A percentile compares a stretch with the other conserved stretches of the same genome.
These are phyloP conservation scores for Nannochloropsis gaditana DNA, from an alignment of 108 stramenopile genomes.

Conservation along the genomic window DNA sequence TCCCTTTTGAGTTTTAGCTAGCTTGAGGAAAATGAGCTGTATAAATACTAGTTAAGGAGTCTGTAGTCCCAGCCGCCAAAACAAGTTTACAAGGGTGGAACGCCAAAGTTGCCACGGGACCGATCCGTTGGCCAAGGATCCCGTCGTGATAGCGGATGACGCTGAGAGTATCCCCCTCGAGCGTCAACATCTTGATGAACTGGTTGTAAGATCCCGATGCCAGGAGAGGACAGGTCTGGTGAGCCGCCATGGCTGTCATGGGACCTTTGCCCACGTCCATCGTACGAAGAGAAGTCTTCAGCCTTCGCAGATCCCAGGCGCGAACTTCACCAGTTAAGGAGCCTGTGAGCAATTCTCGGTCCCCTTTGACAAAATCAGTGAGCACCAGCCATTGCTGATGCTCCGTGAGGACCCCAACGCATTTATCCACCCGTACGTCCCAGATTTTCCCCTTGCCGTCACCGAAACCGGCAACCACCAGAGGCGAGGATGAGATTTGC, in stretches of 20 bases:
- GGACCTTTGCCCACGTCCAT: slow-evolving; percentile 72
- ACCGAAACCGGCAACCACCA: slow-evolving; percentile 73
- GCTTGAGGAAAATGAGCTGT: not conserved
- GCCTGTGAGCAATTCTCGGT: slow-evolving; percentile 70
- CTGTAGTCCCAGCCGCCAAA: slow-evolving; percentile 82
- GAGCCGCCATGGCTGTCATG: slow-evolving; percentile 87
- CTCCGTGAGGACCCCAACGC: slow-evolving; percentile 57
- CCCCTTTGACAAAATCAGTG: slow-evolving; percentile 29
- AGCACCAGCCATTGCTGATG: slow-evolving; percentile 78
- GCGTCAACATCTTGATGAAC: slow-evolving; percentile 30
- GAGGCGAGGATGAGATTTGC: not conserved
- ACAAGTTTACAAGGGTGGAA: slow-evolving; percentile 86
- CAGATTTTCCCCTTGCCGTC: slow-evolving; percentile 76
- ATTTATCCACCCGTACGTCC: slow-evolving; percentile 62
- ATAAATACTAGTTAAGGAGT: slow-evolving; percentile 64
- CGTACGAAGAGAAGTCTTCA: slow-evolving; percentile 53
- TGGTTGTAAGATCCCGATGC: slow-evolving; percentile 53
- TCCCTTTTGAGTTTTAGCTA: not conserved
- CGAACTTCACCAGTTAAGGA: slow-evolving; percentile 74
- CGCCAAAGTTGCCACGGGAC: slow-evolving; percentile 78
- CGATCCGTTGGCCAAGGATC: slow-evolving; percentile 81
- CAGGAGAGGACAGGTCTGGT: slow-evolving; percentile 74
- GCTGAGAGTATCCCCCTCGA: slow-evolving; percentile 69
- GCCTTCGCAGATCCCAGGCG: slow-evolving; percentile 78
- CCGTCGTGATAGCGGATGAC: slow-evolving; percentile 81